These are phyloP conservation scores for Cryphonectria japonica DNA, from an alignment of 2,329 filamentous ascomycete species.

Conservation along the genomic window DNA sequence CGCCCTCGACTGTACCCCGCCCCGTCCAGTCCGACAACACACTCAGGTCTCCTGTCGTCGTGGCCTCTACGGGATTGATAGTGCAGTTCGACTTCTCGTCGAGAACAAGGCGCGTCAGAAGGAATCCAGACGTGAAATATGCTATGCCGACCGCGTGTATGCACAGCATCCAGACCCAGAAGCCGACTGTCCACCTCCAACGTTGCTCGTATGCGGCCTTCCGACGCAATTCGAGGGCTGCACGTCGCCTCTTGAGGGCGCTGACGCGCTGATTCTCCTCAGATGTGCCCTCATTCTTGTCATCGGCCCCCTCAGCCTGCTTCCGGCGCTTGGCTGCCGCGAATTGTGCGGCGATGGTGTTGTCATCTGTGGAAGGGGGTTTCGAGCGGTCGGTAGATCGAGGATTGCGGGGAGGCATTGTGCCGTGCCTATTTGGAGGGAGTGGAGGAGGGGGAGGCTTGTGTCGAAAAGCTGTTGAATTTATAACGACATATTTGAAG, in stretches of 20 bases:
- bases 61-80: slow-evolving; percentile 52
- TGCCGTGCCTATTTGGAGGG: slow-evolving; percentile 27
- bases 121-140: slow-evolving; percentile 93
- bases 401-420: slow-evolving; percentile 37
- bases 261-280: slow-evolving; percentile 39
- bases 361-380: slow-evolving; percentile 48
- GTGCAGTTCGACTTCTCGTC: slow-evolving; percentile 75
- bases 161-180: slow-evolving; percentile 71
- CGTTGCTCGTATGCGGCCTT: slow-evolving; percentile 55
- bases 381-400: slow-evolving; percentile 31
- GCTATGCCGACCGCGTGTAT: slow-evolving; percentile 83
- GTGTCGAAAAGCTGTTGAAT: neutral
- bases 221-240: slow-evolving; percentile 51
- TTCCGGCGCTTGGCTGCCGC: slow-evolving; percentile 56
- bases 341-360: slow-evolving; percentile 57
- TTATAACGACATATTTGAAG: slow-evolving; percentile 24
- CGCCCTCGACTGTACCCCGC: slow-evolving; percentile 55
- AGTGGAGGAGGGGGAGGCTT: neutral
- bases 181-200: slow-evolving; percentile 63
- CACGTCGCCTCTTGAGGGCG: slow-evolving; percentile 49
- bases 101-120: slow-evolving; percentile 82
- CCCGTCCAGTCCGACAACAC: slow-evolving; percentile 48
- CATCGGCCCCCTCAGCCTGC: slow-evolving; percentile 46
- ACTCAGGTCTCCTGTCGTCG: slow-evolving; percentile 45
- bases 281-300: slow-evolving; percentile 28